Evolutionary conservation across 169 alveolate species (phyloP).

Genomic region (Eimeria sp.): DNA sequence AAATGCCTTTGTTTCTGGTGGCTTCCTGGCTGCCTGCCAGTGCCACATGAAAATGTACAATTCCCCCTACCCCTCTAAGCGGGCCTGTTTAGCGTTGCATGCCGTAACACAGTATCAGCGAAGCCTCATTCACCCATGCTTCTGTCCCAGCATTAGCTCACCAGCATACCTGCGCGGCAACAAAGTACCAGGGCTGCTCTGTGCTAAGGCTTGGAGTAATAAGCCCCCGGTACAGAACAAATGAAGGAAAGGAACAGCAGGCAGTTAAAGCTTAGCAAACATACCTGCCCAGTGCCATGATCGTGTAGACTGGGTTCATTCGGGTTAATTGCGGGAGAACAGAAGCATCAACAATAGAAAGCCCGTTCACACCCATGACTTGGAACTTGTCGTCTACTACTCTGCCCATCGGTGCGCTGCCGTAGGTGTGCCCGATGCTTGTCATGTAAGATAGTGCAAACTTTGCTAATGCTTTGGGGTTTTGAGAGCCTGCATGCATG

Average conservation of each 20-base stretch:
- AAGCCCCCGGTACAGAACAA: background rate
- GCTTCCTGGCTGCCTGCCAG: constrained; percentile 25
- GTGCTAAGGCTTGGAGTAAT: background rate
- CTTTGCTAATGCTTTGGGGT: constrained; percentile 81
- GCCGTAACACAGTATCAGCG: background rate
- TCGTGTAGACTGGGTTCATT: constrained; percentile 83
- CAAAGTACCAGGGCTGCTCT: background rate
- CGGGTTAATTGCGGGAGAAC: constrained; percentile 80
- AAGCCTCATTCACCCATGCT: background rate
- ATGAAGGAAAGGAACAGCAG: background rate
- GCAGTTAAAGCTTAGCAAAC: background rate
- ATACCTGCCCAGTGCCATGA: constrained; percentile 83
- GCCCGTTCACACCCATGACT: constrained; percentile 75
- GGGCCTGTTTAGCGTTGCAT: background rate
- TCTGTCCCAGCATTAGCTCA: constrained; percentile 27
- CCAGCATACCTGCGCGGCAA: constrained; percentile 35
- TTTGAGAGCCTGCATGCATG: constrained; percentile 67
- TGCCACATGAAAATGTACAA: background rate
- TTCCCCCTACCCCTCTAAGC: too few relatives aligned
- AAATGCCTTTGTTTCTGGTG: background rate
- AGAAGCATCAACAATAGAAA: constrained; percentile 83
- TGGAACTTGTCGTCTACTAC: constrained; percentile 83
- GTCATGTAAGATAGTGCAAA: constrained; percentile 84
- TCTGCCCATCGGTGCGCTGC: constrained; percentile 84
- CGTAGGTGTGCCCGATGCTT: constrained; percentile 84